Evolutionary conservation across 176 grass and related monocot genomes (phyloP).

Genomic region (Carex parvula): DNA sequence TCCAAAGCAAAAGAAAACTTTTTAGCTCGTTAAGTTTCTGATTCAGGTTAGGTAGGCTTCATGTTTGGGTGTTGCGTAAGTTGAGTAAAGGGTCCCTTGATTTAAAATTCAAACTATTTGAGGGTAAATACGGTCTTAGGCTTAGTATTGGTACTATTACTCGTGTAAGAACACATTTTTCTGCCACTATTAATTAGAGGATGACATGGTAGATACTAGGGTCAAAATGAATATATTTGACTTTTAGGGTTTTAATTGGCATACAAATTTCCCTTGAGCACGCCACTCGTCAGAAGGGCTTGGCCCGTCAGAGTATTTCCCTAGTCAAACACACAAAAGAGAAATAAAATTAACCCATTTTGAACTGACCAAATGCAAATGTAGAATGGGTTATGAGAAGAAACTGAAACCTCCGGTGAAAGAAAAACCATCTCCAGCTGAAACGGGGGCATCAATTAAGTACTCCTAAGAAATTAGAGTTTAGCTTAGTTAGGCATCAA

Average conservation of each 20-base stretch:
- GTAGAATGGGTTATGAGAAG: not conserved
- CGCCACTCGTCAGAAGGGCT: conserved; percentile 78
- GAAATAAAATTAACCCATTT: not conserved
- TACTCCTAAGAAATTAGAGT: conserved; percentile 44
- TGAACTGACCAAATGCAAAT: not conserved
- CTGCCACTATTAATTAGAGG: not conserved
- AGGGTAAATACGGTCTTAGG: not conserved
- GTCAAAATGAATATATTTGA: not conserved
- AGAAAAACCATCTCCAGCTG: conserved; percentile 82
- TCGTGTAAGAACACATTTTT: not conserved
- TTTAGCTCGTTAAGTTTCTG: not conserved
- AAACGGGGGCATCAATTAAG: conserved; percentile 61
- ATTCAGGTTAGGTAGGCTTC: not conserved
- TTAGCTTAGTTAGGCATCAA: not conserved
- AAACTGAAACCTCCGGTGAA: conserved; percentile 65
- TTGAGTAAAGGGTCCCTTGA: not conserved
- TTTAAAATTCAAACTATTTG: not conserved
- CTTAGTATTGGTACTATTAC: not conserved
- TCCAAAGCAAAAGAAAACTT: too few species aligned
- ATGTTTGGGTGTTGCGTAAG: not conserved
- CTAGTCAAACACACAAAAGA: conserved; percentile 25
- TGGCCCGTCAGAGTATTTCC: conserved; percentile 77
- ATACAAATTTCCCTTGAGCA: conserved; percentile 75
- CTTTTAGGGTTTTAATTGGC: conserved; percentile 5
- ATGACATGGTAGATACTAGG: not conserved